A percentile compares a stretch with the other conserved stretches of the same genome.
Conservation (phyloP, 345 rosid species). For the Eucalyptus decipiens region DNA sequence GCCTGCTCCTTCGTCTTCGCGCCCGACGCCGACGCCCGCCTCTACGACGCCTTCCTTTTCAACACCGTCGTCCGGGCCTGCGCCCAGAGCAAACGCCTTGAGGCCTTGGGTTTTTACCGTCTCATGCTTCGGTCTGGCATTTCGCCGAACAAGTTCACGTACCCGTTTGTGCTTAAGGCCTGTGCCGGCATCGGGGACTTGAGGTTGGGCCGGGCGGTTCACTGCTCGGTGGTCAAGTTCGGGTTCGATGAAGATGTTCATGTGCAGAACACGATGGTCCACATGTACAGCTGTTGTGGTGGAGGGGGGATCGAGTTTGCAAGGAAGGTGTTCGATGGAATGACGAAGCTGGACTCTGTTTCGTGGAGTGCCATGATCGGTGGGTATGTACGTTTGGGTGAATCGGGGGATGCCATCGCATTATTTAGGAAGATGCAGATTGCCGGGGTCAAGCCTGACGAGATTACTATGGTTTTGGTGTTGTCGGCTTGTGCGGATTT, state of each 20-base stretch:
- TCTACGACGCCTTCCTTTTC: conserved; percentile 38
- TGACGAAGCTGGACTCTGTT: conserved; percentile 24
- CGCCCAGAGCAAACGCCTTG: conserved; percentile 10
- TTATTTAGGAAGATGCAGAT: conserved; percentile 44
- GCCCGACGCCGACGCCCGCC: conserved; percentile 11
- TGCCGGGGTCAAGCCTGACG: conserved; percentile 30
- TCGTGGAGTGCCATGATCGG: conserved; percentile 56
- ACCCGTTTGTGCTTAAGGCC: conserved; percentile 37
- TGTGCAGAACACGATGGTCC: conserved; percentile 40
- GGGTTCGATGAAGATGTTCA: conserved; percentile 28
- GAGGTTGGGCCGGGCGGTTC: conserved; percentile 27
- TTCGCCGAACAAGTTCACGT: conserved; percentile 40
- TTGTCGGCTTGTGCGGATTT: conserved; percentile 42
- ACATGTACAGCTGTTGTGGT: conserved; percentile 18
- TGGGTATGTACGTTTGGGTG: conserved; percentile 27
- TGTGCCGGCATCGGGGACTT: conserved; percentile 36
- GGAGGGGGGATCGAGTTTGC: conserved; percentile 19
- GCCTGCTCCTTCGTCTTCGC: conserved; percentile 34
- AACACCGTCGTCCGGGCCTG: conserved; percentile 34
- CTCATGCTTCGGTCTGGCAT: conserved; percentile 12
- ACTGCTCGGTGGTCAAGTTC: conserved; percentile 29
- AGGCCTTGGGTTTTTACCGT: conserved; percentile 16
- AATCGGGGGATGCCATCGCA: conserved; percentile 17
- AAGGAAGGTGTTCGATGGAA: conserved; percentile 39
- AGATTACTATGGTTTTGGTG: conserved; percentile 40